phyloP scores from a whole-genome alignment of 371 early-diverging fungal genomes.

The Syncephalastrum contaminatum region DNA sequence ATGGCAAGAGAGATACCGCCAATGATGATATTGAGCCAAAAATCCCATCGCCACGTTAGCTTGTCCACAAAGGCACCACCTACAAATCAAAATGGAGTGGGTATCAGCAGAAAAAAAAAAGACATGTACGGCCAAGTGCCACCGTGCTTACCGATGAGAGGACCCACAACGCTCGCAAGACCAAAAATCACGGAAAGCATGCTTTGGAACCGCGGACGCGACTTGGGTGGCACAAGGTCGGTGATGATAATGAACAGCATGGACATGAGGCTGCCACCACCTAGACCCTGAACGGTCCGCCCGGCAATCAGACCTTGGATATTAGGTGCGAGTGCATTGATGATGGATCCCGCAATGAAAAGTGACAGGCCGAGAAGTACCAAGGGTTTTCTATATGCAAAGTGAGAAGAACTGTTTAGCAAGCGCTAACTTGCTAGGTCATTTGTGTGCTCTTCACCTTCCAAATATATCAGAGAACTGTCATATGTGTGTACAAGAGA shows the following conservation, averaged over 20 bases:
- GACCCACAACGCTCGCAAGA: constrained; percentile 72
- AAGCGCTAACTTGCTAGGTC: background rate
- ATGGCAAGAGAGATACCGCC: constrained; percentile 53
- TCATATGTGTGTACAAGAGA: background rate
- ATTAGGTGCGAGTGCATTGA: constrained; percentile 50
- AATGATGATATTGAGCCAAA: constrained; percentile 78
- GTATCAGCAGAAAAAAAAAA: background rate
- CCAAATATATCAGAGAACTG: constrained; percentile 27
- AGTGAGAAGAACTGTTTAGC: background rate
- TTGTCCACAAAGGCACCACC: constrained; percentile 73
- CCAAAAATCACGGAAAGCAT: constrained; percentile 65
- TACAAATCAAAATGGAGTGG: constrained; percentile 35
- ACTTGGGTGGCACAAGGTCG: constrained; percentile 64
- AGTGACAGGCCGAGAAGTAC: constrained; percentile 43
- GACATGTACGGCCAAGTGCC: background rate
- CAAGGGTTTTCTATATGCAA: constrained; percentile 47
- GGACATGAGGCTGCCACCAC: constrained; percentile 69
- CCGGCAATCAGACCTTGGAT: constrained; percentile 67
- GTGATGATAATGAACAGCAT: constrained; percentile 76
- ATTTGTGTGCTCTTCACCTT: constrained; percentile 7
- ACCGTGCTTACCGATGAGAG: constrained; percentile 36
- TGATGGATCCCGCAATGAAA: constrained; percentile 55
- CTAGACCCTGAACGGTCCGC: constrained; percentile 71
- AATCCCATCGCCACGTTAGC: constrained; percentile 73
- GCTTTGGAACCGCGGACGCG: constrained; percentile 67